Evolutionary conservation across 345 rosid genomes (phyloP).

Genomic region (Gossypium sturtianum): DNA sequence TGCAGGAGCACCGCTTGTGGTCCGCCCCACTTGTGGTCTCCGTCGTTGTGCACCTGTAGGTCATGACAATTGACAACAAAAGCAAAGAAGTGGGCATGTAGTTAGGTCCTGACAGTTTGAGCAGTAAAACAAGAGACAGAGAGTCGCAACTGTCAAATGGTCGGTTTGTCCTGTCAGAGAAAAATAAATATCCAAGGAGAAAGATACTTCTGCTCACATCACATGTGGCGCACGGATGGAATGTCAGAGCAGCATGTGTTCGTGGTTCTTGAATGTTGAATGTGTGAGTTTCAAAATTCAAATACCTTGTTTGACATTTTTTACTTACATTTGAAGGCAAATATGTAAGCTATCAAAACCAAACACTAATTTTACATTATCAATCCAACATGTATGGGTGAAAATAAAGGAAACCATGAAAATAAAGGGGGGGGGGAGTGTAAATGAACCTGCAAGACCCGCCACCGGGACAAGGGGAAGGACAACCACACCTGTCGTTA

Average conservation of each 20-base stretch:
- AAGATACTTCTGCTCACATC: too few species aligned
- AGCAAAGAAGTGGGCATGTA: background rate
- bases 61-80: background rate
- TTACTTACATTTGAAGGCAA: too few species aligned
- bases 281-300: background rate
- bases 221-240: background rate
- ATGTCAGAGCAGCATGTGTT: background rate
- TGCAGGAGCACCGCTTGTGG: slow-evolving; percentile 45
- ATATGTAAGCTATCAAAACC: too few species aligned
- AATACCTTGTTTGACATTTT: too few species aligned
- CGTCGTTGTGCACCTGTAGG: slow-evolving; percentile 29
- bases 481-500: slow-evolving; percentile 37
- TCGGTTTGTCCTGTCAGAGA: background rate
- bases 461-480: slow-evolving; percentile 41
- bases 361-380: too few species aligned
- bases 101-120: background rate
- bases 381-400: too few species aligned
- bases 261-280: too few species aligned
- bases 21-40: slow-evolving; percentile 23
- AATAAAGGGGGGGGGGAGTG: too few species aligned
- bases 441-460: slow-evolving; percentile 35
- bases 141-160: background rate
- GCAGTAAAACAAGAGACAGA: too few species aligned
- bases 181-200: background rate
- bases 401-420: too few species aligned